These are phyloP conservation scores for Gaillardinia entomophila DNA, from an alignment of 805 yeast species.

Conservation along the genomic window DNA sequence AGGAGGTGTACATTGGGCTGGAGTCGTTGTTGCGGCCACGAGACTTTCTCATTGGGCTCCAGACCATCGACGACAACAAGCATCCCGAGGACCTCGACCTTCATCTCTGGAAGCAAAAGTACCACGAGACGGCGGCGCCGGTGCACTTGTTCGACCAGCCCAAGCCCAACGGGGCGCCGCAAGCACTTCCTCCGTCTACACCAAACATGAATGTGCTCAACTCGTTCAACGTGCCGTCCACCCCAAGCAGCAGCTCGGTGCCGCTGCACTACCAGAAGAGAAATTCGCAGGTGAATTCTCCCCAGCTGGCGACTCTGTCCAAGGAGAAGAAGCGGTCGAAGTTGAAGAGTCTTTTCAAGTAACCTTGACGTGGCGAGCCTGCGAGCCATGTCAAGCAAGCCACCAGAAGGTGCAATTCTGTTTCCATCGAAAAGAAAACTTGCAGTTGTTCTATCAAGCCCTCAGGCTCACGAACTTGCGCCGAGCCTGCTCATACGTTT, in stretches of 20 bases:
- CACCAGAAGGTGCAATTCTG: neutral
- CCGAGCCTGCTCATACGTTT: too few relatives aligned
- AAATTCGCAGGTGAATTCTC: neutral
- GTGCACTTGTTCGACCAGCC: neutral
- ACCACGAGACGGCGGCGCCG: neutral
- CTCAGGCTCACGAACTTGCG: too few relatives aligned
- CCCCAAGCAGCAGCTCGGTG: neutral
- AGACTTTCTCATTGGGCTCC: constrained; percentile 39
- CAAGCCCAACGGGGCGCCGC: neutral
- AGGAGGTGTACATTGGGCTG: constrained; percentile 77
- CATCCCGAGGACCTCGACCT: neutral
- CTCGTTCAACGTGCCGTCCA: neutral
- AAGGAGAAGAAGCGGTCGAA: neutral
- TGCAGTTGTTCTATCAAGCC: too few relatives aligned
- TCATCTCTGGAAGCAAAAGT: neutral
- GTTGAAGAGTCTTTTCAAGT: neutral
- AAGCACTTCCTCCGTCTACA: too few relatives aligned
- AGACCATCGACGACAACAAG: constrained; percentile 31
- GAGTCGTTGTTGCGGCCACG: constrained; percentile 64
- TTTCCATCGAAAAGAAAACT: too few relatives aligned
- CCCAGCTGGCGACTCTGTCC: neutral
- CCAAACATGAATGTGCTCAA: neutral
- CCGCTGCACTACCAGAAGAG: neutral
- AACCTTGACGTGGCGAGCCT: too few relatives aligned
- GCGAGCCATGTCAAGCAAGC: neutral